These are phyloP conservation scores for Claviceps pusilla DNA, from an alignment of 2,329 filamentous ascomycete genomes.

Conservation along the genomic window DNA sequence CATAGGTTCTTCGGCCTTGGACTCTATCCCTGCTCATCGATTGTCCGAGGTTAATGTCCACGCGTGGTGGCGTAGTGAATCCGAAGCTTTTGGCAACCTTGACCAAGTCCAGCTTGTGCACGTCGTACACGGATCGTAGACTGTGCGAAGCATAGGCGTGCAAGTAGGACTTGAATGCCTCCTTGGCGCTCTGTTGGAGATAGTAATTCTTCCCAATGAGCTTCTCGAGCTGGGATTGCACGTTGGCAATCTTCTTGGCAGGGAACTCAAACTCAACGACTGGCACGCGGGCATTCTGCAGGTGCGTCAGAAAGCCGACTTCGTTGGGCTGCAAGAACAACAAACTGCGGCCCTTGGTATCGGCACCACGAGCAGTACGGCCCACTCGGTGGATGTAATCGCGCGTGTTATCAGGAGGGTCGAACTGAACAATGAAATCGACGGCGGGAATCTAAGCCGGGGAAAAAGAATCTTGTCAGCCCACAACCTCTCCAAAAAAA, in stretches of 20 bases:
- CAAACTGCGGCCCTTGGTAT: constrained; percentile 71
- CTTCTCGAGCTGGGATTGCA: constrained; percentile 84
- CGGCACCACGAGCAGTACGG: constrained; percentile 74
- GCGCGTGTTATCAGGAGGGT: constrained; percentile 78
- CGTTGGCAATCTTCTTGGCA: constrained; percentile 76
- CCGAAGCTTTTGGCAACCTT: constrained; percentile 78
- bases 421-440: constrained; percentile 93
- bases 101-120: constrained; percentile 67
- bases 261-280: constrained; percentile 96
- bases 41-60: constrained; percentile 74
- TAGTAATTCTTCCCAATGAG: constrained; percentile 94
- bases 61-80: constrained; percentile 60
- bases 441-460: constrained; percentile 62
- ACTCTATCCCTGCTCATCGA: constrained; percentile 59
- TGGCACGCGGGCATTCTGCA: constrained; percentile 83
- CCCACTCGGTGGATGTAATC: constrained; percentile 95
- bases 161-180: constrained; percentile 75
- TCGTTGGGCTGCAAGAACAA: constrained; percentile 90
- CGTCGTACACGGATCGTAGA: constrained; percentile 49
- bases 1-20: constrained; percentile 52
- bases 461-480: not conserved
- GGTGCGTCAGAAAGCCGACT: constrained; percentile 78
- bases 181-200: constrained; percentile 71
- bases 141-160: constrained; percentile 79
- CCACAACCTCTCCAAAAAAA: no score